Conservation (phyloP, 2,329 filamentous ascomycete genomes). For the Pyrenophora seminiperda region DNA sequence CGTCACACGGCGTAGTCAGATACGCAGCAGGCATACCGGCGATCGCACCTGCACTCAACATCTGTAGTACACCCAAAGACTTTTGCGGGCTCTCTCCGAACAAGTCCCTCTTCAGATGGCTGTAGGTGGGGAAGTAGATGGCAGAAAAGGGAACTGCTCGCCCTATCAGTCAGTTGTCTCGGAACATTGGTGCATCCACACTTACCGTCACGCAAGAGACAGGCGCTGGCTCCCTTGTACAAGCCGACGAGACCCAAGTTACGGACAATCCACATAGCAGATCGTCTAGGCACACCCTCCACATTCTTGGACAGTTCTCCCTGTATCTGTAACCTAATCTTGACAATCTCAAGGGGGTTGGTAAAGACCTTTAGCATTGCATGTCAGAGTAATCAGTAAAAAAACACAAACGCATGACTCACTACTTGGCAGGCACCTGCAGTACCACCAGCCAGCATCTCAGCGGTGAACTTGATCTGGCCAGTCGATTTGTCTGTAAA, state of each 20-base stretch:
- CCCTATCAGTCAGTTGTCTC: conserved; percentile 16
- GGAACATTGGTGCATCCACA: background rate
- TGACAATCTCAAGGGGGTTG: conserved; percentile 98
- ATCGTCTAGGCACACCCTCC: conserved; percentile 81
- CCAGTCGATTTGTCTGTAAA: conserved; percentile 76
- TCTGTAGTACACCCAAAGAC: conserved; percentile 86
- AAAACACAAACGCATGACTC: conserved; percentile 47
- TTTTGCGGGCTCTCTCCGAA: conserved; percentile 89
- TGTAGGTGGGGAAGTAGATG: conserved; percentile 98
- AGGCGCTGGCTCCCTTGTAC: conserved; percentile 96
- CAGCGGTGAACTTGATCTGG: conserved; percentile 70
- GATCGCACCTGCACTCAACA: conserved; percentile 92
- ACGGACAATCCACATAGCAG: conserved; percentile 95
- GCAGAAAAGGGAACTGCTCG: conserved; percentile 84
- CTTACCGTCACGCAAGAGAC: conserved; percentile 78
- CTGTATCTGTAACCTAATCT: conserved; percentile 97
- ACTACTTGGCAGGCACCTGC: conserved; percentile 97
- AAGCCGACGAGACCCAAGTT: conserved; percentile 92
- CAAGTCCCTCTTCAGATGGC: conserved; percentile 88
- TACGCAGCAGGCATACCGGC: conserved; percentile 67
- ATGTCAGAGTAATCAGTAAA: conserved; percentile 13
- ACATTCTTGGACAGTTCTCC: conserved; percentile 90
- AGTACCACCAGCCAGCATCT: conserved; percentile 84
- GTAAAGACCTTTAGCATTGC: conserved; percentile 74
- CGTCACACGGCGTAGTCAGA: conserved; percentile 94